Base-by-base conservation (phyloP, 1,284 basidiomycete genomes). In the Leccinum subspadiceum region DNA sequence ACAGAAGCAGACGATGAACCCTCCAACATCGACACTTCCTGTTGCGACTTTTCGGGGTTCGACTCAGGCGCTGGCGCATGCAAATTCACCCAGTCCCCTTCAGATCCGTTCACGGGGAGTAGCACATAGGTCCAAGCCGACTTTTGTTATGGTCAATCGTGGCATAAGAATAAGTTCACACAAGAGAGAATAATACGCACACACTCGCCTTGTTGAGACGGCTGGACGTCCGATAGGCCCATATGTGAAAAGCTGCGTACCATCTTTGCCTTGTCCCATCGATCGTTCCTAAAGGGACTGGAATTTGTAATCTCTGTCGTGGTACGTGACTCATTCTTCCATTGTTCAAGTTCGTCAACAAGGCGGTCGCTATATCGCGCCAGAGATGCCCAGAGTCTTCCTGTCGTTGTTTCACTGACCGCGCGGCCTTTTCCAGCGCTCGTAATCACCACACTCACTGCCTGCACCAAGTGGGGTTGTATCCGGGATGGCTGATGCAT, bases 261-360 rank as follows among this genome's bases (percentile, higher is more conserved):
- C 91, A 93, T 93, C 78, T 92, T 93, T 55, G 71, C 73, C 53
- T 76, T 78, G 69, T 93, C 92, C 86, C 89, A 92, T 62, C 68
- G 77, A 12, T 80, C 85, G 53, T 76, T 79, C 61, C 66, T 69
- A 65, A 86, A 90, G 50, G 82, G 66, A 59, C 79, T 75, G 68
- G 76, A 13, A 46, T 26, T 39, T 37, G 13, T 50, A 50, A 66
- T 66, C 44, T 6, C 20, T 46, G 44, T 22, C 10, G 20, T 46
- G 12, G 20, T 46, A 77, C 77, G 62, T 6, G 85, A 85, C 57
- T 76, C 74, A 58, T 71, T 70, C 72, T 90, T 87, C 83, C 84
- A 86, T 31, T 69, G 70, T 66, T 87, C 84, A 10, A 93, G 76
- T 37, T 79, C 74, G 4, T 82, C 78, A 2, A 92, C 82, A 22